Conservation (phyloP, 2,329 filamentous ascomycete species). For the Ceratocystis cacaofunesta region DNA sequence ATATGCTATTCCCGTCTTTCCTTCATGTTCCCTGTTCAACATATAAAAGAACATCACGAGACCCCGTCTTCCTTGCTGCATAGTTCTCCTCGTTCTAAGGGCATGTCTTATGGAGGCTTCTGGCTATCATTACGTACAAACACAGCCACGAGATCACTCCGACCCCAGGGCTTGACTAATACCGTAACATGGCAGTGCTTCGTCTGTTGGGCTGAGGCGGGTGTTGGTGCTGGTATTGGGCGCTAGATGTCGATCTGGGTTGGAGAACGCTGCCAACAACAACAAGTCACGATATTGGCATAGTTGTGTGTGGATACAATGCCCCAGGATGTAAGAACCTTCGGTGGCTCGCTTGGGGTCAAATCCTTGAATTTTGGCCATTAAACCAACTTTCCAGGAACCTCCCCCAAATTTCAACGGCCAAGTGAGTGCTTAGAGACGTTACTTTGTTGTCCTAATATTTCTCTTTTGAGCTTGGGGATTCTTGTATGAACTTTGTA, state of each 20-base stretch:
- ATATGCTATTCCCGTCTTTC: neutral
- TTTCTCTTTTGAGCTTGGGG: neutral
- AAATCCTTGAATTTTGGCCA: neutral
- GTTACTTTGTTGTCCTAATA: neutral
- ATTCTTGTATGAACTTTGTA: neutral
- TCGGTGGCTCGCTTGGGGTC: neutral
- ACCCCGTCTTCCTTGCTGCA: neutral
- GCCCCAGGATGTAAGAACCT: neutral
- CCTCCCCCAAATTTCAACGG: neutral
- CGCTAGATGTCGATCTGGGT: neutral
- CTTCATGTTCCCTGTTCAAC: neutral
- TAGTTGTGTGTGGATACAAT: neutral
- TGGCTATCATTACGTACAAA: neutral
- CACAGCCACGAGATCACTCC: neutral
- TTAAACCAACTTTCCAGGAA: neutral
- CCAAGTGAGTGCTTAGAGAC: neutral
- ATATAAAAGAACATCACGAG: neutral
- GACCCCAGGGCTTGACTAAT: neutral
- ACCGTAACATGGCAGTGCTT: neutral
- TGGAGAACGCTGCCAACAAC: neutral
- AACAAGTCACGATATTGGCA: neutral
- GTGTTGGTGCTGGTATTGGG: neutral
- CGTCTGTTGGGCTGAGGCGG: neutral
- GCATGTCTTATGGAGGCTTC: neutral
- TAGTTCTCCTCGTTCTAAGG: neutral